Evolutionary conservation across 495 filamentous ascomycete genomes (phyloP), one percentile per base, ranked within the genome.

Genomic region (Penicillium silybi): DNA sequence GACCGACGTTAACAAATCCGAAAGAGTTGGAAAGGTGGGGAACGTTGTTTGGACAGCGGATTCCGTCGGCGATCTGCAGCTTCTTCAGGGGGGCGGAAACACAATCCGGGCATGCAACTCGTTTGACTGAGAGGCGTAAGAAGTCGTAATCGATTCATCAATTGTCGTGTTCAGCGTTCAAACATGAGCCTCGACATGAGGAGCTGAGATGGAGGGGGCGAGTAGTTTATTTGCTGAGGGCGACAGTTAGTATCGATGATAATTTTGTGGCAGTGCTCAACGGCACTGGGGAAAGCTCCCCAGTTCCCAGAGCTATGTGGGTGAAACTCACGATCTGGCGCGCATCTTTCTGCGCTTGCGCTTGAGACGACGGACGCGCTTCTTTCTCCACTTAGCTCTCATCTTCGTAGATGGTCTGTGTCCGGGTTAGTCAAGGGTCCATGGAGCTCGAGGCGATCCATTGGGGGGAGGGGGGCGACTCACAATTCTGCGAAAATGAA

Each of bases 361-460:
- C 85, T 97, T 97, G 76, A 97, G 87, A 76, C 92, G 85, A 59
- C 92, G 86, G 79, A 95, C 90, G 70, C 92, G 82, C 91, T 97
- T 97, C 88, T 97, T 97, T 84, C 91, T 90, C 91, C 91, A 96
- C 81, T 96, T 96, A 65, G 89, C 89, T 90, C 91, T 91, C 91
- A 96, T 95, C 84, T 83, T 92, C 84, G 79, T 66, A 70, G 68
- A 70, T 68, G 58, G 50, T 64, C 52, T 63, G 50, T 61, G 52
- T 23, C 20, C 10, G 26, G n/a, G 48, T 57, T 41, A 52, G 39
- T 46, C 53, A 46, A 40, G 54, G 54, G 41, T 23, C 48, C 34
- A 54, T 25, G 23, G 35, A 4, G 47, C 25, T 20, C 27, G 15
- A 18, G 29, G 42, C 46, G 4, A n/a, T 17, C 40, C 46, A 18